phyloP scores from a whole-genome alignment of 805 yeast genomes.

The Pichia californica region DNA sequence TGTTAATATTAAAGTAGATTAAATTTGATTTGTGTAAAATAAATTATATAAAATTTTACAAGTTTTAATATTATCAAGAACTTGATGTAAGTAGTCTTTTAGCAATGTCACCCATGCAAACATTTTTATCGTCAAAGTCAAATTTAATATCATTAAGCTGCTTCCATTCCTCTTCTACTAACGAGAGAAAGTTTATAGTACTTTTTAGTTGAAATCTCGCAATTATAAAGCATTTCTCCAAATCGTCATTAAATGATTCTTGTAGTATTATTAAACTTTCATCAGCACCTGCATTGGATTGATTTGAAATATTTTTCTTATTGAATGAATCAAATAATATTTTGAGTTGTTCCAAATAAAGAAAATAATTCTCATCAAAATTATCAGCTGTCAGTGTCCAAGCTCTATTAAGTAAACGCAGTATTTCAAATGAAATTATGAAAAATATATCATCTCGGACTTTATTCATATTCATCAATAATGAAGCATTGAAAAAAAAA shows the following conservation, averaged over 20 bases:
- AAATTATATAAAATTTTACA: background rate
- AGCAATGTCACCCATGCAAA: background rate
- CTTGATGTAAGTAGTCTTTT: background rate
- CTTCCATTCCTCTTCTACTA: background rate
- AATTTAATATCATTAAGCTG: background rate
- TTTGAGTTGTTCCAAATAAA: background rate
- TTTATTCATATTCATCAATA: background rate
- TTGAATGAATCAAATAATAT: background rate
- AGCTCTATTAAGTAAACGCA: background rate
- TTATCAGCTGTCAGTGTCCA: slow-evolving; percentile 1
- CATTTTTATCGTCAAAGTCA: background rate
- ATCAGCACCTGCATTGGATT: too few relatives aligned
- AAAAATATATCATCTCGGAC: background rate
- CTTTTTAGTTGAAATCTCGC: slow-evolving; percentile 1
- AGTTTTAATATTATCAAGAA: too few relatives aligned
- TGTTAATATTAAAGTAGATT: slow-evolving; percentile 49
- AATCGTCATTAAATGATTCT: background rate
- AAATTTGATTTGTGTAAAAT: background rate
- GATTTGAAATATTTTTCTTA: too few relatives aligned
- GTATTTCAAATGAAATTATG: slow-evolving; percentile 4
- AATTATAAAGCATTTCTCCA: slow-evolving; percentile 5
- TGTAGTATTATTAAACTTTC: background rate
- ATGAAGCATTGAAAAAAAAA: background rate
- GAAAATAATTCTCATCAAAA: background rate
- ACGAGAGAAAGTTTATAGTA: background rate